Evolutionary conservation across 2,329 filamentous ascomycete genomes (phyloP), one percentile per base, ranked within the genome.

Genomic region (Rosellinia necatrix): DNA sequence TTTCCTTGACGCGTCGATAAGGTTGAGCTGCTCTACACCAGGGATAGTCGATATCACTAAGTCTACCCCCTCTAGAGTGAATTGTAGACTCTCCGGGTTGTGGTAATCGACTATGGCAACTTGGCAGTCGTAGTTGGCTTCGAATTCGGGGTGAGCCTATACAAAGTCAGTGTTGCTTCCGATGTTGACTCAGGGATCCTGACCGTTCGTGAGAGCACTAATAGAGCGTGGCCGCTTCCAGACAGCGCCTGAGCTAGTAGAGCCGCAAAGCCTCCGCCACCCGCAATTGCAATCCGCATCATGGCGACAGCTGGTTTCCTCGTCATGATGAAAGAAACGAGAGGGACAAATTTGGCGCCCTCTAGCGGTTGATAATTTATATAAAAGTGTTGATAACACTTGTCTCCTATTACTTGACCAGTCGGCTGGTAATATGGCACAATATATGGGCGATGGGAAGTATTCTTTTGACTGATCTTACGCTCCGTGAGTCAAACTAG

Each of bases 41-140:
- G 81, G 82, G 44, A 92, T 83, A 1, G 88, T 92, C 1, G 88
- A 92, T 53, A 92, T 88, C 64, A 91, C 82, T 9, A 90, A 81
- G 70, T 92, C 87, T 37, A 90, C 81, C 8, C 89, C 89, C 54
- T 81, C 81, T n/a, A 92, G 80, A 7, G 83, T 81, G 68, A 85
- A 90, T 12, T 77, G 77, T 22, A 92, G 78, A 37, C 79, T 79
- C 1, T 79, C 75, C 27, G 78, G 71, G 59, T 84, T 76, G 60
- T 78, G 72, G 69, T 91, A 92, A 74, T 91, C 78, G n/a, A 91
- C 86, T 35, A 83, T 76, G 53, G 85, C 77, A 42, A 90, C 83
- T 70, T 91, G 88, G 63, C 87, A 87, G 41, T 80, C 82, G 56
- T 80, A 76, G 10, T 75, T 71, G 10, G 74, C 69, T 41, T 77